A percentile compares a stretch with the other conserved stretches of the same genome.
These are phyloP conservation scores for Cyberlindnera sargentensis DNA, from an alignment of 805 yeast genomes.

Conservation along the genomic window DNA sequence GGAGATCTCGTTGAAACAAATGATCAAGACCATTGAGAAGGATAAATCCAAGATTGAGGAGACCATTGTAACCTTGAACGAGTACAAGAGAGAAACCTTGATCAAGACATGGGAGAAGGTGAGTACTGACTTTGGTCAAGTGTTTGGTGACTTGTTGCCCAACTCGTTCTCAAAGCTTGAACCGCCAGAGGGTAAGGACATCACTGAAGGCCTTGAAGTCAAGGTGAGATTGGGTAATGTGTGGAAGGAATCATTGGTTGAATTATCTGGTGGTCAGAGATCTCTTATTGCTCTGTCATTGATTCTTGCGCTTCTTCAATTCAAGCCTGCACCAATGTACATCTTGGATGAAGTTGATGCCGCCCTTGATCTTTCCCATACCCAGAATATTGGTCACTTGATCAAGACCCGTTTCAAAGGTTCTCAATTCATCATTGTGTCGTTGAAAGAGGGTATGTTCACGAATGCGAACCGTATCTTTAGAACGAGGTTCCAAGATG, in stretches of 20 bases:
- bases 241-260: conserved; percentile 95
- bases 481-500: conserved; percentile 91
- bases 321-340: conserved; percentile 98
- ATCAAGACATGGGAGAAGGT: conserved; percentile 83
- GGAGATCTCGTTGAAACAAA: conserved; percentile 64
- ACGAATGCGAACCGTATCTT: conserved; percentile 94
- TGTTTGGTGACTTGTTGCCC: conserved; percentile 83
- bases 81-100: conserved; percentile 77
- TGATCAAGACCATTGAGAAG: conserved; percentile 81
- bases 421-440: conserved; percentile 93
- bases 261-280: conserved; percentile 94
- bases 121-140: conserved; percentile 80
- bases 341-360: conserved; percentile 98
- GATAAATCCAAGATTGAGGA: conserved; percentile 87
- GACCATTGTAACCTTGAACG: conserved; percentile 76
- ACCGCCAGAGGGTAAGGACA: conserved; percentile 71
- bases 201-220: conserved; percentile 86
- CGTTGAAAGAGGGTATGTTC: conserved; percentile 97
- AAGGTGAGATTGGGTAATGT: conserved; percentile 84
- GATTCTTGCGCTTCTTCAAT: conserved; percentile 86
- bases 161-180: conserved; percentile 86
- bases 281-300: conserved; percentile 89
- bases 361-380: conserved; percentile 92
- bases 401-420: conserved; percentile 94
- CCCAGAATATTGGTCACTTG: conserved; percentile 94